Evolutionary conservation across 1,139 yeast species (phyloP).

Genomic region (Zygosaccharomyces pseudobailii): DNA sequence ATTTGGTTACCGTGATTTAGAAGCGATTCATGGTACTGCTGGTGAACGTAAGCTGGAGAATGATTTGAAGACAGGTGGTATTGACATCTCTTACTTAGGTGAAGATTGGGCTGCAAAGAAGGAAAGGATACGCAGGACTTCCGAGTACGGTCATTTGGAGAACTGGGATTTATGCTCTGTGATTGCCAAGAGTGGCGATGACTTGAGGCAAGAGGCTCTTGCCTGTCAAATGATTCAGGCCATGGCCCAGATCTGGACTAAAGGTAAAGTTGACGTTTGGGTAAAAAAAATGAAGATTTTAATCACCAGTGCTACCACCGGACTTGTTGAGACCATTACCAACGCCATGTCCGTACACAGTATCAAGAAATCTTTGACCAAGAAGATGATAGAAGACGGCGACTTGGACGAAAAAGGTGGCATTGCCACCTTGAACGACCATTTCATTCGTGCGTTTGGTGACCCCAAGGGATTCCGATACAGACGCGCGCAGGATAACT

Average conservation of each 20-base stretch:
- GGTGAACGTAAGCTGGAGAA: slow-evolving; percentile 90
- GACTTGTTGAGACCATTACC: slow-evolving; percentile 90
- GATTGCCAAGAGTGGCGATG: slow-evolving; percentile 94
- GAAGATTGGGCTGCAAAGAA: slow-evolving; percentile 90
- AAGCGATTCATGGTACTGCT: slow-evolving; percentile 63
- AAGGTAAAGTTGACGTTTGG: slow-evolving; percentile 68
- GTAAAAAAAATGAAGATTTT: slow-evolving; percentile 88
- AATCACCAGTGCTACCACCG: slow-evolving; percentile 85
- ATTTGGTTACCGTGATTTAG: slow-evolving; percentile 48
- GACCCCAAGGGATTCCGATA: slow-evolving; percentile 47
- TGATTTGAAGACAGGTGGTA: slow-evolving; percentile 76
- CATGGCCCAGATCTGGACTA: slow-evolving; percentile 79
- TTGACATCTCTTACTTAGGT: slow-evolving; percentile 58
- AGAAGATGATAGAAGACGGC: slow-evolving; percentile 60
- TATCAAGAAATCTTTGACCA: slow-evolving; percentile 84
- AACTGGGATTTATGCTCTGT: slow-evolving; percentile 96
- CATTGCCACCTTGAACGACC: slow-evolving; percentile 69
- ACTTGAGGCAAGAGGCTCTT: slow-evolving; percentile 92
- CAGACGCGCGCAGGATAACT: slow-evolving; percentile 72
- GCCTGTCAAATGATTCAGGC: slow-evolving; percentile 91
- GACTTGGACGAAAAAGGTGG: slow-evolving; percentile 50
- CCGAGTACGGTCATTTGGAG: slow-evolving; percentile 76
- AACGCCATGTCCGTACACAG: slow-evolving; percentile 92
- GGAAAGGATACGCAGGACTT: slow-evolving; percentile 68
- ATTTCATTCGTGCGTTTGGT: slow-evolving; percentile 73